Percentiles rank a stretch among this genome's conserved stretches.
Conservation (phyloP, 768 basidiomycete species). For the Pleurotus pulmonarius region DNA sequence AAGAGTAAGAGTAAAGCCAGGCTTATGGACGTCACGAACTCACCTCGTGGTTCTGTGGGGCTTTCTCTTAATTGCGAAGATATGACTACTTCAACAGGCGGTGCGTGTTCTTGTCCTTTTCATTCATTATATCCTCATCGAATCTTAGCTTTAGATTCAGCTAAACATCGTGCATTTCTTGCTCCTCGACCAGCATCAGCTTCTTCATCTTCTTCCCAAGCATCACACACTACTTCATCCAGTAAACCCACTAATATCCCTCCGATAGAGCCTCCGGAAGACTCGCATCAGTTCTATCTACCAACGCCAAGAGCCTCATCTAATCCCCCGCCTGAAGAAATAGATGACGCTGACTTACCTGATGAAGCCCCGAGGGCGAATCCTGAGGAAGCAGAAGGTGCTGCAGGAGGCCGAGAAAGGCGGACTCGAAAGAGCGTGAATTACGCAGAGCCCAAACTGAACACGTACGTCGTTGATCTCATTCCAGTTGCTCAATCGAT, state of each 20-base stretch:
- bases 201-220: conserved; percentile 4
- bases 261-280: too few relatives aligned
- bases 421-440: conserved; percentile 76
- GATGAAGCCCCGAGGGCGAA: background rate
- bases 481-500: conserved; percentile 14
- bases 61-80: conserved; percentile 2
- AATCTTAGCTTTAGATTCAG: background rate
- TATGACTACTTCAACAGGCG: background rate
- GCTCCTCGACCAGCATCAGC: conserved; percentile 3
- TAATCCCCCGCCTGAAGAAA: conserved; percentile 34
- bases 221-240: background rate
- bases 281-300: conserved; percentile 12
- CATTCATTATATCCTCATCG: background rate
- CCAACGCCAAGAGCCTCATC: conserved; percentile 50
- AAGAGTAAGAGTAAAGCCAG: conserved; percentile 35
- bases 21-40: conserved; percentile 66
- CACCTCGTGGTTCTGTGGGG: conserved; percentile 28
- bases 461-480: conserved; percentile 52
- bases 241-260: background rate
- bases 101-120: conserved; percentile 7
- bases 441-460: conserved; percentile 84
- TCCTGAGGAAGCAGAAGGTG: conserved; percentile 10
- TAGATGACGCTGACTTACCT: conserved; percentile 26
- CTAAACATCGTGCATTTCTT: conserved; percentile 6
- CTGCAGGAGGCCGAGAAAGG: conserved; percentile 46